phyloP scores from a whole-genome alignment of 2,329 filamentous ascomycete genomes.

The Rhynchosporium graminicola region DNA sequence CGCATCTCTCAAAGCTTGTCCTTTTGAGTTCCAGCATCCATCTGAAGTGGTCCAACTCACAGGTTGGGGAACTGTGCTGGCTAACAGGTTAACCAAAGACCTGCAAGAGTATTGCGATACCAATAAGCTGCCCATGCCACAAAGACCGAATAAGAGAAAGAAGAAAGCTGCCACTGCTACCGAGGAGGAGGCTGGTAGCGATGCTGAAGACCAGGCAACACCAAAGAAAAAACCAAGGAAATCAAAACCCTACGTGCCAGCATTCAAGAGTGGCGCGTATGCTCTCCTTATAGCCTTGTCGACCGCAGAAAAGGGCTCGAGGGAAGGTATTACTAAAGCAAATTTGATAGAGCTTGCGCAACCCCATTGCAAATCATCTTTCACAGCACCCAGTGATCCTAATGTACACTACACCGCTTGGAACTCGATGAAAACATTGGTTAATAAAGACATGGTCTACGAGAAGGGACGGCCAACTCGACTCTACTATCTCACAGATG shows the following conservation, averaged over 20 bases:
- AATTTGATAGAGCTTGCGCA: slow-evolving; percentile 71
- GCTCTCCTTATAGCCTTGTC: slow-evolving; percentile 69
- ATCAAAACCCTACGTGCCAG: slow-evolving; percentile 69
- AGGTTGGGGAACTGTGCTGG: slow-evolving; percentile 72
- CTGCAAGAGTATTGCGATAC: slow-evolving; percentile 62
- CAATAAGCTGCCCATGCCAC: slow-evolving; percentile 69
- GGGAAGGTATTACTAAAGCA: slow-evolving; percentile 63
- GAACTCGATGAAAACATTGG: slow-evolving; percentile 77
- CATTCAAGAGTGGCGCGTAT: slow-evolving; percentile 72
- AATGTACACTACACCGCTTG: slow-evolving; percentile 77
- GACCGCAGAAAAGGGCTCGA: slow-evolving; percentile 55
- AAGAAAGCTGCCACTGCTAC: neutral
- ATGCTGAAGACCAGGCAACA: slow-evolving; percentile 21
- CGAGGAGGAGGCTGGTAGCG: slow-evolving; percentile 16
- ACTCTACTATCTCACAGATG: slow-evolving; percentile 71
- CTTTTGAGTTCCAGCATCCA: slow-evolving; percentile 64
- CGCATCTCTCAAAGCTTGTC: slow-evolving; percentile 74
- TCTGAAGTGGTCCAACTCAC: slow-evolving; percentile 71
- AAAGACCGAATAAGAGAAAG: slow-evolving; percentile 50
- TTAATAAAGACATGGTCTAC: slow-evolving; percentile 72
- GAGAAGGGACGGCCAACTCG: slow-evolving; percentile 68
- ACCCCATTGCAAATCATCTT: slow-evolving; percentile 71
- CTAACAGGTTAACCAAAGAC: slow-evolving; percentile 65
- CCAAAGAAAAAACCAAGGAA: slow-evolving; percentile 58
- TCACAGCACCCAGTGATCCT: slow-evolving; percentile 65